Conservation (phyloP, 176 grass and related monocot genomes). For the Zizania latifolia region DNA sequence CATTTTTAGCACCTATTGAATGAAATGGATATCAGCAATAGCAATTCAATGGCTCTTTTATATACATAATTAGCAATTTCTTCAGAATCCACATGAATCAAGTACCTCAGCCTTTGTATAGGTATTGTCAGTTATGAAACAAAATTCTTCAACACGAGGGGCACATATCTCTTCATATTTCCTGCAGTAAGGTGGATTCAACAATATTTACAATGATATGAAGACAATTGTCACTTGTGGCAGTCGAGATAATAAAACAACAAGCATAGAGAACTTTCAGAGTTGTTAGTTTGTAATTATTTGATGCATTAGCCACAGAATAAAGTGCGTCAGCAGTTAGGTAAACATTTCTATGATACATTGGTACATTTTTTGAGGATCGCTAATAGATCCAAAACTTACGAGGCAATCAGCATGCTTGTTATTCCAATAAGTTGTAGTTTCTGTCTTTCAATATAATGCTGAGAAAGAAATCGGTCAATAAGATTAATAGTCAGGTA, state of each 20-base stretch:
- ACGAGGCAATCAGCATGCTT: slow-evolving; percentile 95
- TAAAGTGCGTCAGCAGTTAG: slow-evolving; percentile 2
- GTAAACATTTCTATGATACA: neutral
- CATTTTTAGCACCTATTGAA: slow-evolving; percentile 75
- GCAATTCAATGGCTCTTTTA: slow-evolving; percentile 2
- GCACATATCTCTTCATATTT: slow-evolving; percentile 93
- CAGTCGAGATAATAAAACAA: slow-evolving; percentile 1
- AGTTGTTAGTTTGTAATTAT: neutral
- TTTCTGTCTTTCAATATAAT: slow-evolving; percentile 59
- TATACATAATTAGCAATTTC: neutral
- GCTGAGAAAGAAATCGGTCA: neutral
- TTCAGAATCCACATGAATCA: too few relatives aligned
- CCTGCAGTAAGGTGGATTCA: slow-evolving; percentile 24
- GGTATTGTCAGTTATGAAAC: slow-evolving; percentile 40
- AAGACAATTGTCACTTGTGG: neutral
- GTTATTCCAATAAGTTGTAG: slow-evolving; percentile 90
- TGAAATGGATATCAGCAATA: slow-evolving; percentile 25
- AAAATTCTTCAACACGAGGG: slow-evolving; percentile 72
- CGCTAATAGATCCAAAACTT: slow-evolving; percentile 29
- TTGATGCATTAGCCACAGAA: neutral
- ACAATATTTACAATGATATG: neutral
- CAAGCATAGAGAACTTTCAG: neutral
- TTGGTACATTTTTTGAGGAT: slow-evolving; percentile 7
- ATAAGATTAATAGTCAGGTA: too few relatives aligned
- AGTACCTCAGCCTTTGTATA: neutral